Evolutionary conservation across 805 yeast genomes (phyloP).

Genomic region (Starmerella khaoyaiensis): DNA sequence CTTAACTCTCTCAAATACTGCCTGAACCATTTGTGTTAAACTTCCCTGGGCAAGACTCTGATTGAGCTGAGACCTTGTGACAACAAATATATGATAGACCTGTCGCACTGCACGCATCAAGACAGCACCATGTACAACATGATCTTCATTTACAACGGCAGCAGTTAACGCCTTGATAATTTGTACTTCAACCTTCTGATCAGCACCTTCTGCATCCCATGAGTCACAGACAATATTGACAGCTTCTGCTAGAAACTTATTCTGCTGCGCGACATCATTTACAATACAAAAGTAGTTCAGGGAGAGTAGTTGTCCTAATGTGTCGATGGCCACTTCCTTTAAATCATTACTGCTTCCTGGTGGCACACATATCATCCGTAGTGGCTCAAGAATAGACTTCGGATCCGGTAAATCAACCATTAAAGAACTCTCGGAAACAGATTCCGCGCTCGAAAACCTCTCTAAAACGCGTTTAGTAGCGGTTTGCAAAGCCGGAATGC

Average conservation of each 20-base stretch:
- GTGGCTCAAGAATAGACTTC: conserved; percentile 57
- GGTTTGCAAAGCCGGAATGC: conserved; percentile 30
- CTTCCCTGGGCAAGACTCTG: conserved; percentile 95
- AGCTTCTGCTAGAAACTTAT: conserved; percentile 56
- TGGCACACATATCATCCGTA: conserved; percentile 58
- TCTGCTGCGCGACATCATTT: conserved; percentile 27
- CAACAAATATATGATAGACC: conserved; percentile 80
- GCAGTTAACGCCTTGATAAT: conserved; percentile 84
- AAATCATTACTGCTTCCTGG: conserved; percentile 44
- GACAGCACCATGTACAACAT: conserved; percentile 83
- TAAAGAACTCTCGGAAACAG: conserved; percentile 20
- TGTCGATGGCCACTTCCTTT: conserved; percentile 64
- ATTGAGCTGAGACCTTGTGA: conserved; percentile 66
- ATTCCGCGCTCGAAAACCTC: conserved; percentile 22
- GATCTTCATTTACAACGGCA: conserved; percentile 64
- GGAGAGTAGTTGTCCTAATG: conserved; percentile 79
- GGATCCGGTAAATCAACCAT: conserved; percentile 36
- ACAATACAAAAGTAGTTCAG: conserved; percentile 53
- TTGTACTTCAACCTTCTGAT: conserved; percentile 78
- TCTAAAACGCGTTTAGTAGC: conserved; percentile 29
- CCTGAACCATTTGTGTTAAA: conserved; percentile 75
- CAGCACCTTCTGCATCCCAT: conserved; percentile 86
- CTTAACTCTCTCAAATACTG: conserved; percentile 65
- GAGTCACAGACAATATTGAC: conserved; percentile 73
- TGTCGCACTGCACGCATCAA: conserved; percentile 83